A percentile compares a stretch with the other conserved stretches of the same genome.
Conservation (phyloP, 176 grass and related monocot species). For the Triticum urartu region DNA sequence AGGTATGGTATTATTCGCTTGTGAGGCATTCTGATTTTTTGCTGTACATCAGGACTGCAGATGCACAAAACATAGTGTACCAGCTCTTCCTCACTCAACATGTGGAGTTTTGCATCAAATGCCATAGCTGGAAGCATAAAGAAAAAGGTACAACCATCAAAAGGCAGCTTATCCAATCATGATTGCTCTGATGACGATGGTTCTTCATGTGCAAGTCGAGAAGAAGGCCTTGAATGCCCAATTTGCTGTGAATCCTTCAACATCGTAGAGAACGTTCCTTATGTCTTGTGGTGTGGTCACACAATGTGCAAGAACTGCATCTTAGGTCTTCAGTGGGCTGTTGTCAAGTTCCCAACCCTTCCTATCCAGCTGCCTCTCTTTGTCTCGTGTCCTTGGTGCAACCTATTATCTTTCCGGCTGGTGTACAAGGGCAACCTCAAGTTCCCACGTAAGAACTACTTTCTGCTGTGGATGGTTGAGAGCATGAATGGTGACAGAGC, state of each 20-base stretch:
- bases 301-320: slow-evolving; percentile 98
- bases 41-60: neutral
- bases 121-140: slow-evolving; percentile 57
- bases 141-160: slow-evolving; percentile 40
- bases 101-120: slow-evolving; percentile 67
- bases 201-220: slow-evolving; percentile 75
- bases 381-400: slow-evolving; percentile 94
- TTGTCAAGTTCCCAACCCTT: slow-evolving; percentile 69
- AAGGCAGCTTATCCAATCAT: slow-evolving; percentile 33
- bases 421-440: slow-evolving; percentile 80
- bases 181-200: slow-evolving; percentile 84
- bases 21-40: slow-evolving; percentile 10
- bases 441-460: slow-evolving; percentile 90
- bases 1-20: neutral
- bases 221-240: slow-evolving; percentile 86
- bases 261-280: slow-evolving; percentile 88
- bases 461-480: slow-evolving; percentile 96
- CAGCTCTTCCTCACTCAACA: slow-evolving; percentile 6
- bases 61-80: slow-evolving; percentile 3
- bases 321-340: slow-evolving; percentile 78
- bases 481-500: slow-evolving; percentile 72
- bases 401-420: slow-evolving; percentile 60
- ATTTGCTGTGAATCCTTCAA: slow-evolving; percentile 99
- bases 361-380: slow-evolving; percentile 79
- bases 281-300: slow-evolving; percentile 94